A percentile compares a stretch with the other conserved stretches of the same genome.
Evolutionary conservation across 2,329 filamentous ascomycete species (phyloP).

Genomic region (Verticillium tricorpus): DNA sequence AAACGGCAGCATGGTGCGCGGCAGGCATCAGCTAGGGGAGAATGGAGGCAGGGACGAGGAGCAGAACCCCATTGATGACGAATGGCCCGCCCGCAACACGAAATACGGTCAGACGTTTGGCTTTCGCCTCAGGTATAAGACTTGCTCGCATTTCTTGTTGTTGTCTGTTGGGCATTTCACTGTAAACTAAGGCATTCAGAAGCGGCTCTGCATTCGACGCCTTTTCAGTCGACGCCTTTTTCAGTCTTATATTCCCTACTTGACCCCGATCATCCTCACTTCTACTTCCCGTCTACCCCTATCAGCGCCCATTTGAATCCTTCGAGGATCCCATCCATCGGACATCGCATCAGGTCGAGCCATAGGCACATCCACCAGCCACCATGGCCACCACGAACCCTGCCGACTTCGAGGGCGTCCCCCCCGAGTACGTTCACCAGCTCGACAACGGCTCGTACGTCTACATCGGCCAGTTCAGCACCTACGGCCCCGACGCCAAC

Average conservation of each 20-base stretch:
- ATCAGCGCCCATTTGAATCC: no score
- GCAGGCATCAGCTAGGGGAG: background rate
- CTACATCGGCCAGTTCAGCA: constrained; percentile 16
- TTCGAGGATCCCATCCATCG: no score
- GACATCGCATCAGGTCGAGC: no score
- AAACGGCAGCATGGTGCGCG: background rate
- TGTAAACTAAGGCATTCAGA: no score
- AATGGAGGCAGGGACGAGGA: no score
- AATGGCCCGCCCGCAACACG: background rate
- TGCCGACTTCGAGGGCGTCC: background rate
- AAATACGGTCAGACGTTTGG: background rate
- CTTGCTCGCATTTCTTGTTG: background rate
- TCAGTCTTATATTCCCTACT: no score
- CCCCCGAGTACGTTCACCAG: background rate
- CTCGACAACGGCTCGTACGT: constrained; percentile 17
- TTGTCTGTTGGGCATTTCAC: background rate
- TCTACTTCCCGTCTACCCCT: no score
- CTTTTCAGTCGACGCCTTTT: no score
- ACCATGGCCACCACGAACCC: background rate
- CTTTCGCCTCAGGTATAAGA: background rate
- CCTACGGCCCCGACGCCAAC: constrained; percentile 42
- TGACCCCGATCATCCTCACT: no score
- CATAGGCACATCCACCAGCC: background rate
- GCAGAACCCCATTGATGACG: background rate
- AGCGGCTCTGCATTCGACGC: no score